These are phyloP conservation scores for Lachancea sp. DNA, from an alignment of 805 yeast species.

Conservation along the genomic window DNA sequence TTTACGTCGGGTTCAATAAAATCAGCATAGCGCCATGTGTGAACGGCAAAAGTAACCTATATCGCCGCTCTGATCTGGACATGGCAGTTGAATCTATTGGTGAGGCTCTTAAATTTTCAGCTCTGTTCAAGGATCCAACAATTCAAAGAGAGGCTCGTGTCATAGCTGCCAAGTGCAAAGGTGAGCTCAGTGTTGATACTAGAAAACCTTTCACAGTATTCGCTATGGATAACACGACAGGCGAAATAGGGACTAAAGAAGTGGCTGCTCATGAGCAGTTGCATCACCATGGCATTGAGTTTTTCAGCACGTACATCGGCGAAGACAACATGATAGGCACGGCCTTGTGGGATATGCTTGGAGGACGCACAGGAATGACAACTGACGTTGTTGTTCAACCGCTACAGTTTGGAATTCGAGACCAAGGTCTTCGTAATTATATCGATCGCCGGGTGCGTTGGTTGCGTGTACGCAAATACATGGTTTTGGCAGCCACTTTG, in stretches of 20 bases:
- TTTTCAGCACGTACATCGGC: constrained; percentile 76
- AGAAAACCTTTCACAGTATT: constrained; percentile 1
- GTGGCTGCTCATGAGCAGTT: constrained; percentile 4
- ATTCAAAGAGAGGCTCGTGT: constrained; percentile 7
- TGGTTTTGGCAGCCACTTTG: constrained; percentile 80
- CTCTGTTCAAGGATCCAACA: constrained; percentile 6
- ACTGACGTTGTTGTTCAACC: constrained; percentile 81
- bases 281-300: constrained; percentile 44
- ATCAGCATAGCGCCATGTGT: constrained; percentile 80
- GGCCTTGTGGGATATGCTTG: constrained; percentile 62
- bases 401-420: constrained; percentile 36
- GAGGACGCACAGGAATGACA: constrained; percentile 71
- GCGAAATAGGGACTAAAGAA: constrained; percentile 11
- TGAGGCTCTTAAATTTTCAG: constrained; percentile 11
- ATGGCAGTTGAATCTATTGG: constrained; percentile 43
- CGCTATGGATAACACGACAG: constrained; percentile 25
- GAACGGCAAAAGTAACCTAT: constrained; percentile 81
- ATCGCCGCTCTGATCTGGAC: constrained; percentile 61
- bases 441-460: constrained; percentile 68
- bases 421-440: constrained; percentile 45
- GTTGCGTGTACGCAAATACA: constrained; percentile 79
- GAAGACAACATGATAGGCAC: constrained; percentile 92
- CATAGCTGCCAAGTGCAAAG: constrained; percentile 6
- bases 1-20: constrained; percentile 72
- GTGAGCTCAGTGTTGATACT: not conserved